Conservation (phyloP, 192 early-diverging fungal species). For the Jimgerdemannia lactiflua region DNA sequence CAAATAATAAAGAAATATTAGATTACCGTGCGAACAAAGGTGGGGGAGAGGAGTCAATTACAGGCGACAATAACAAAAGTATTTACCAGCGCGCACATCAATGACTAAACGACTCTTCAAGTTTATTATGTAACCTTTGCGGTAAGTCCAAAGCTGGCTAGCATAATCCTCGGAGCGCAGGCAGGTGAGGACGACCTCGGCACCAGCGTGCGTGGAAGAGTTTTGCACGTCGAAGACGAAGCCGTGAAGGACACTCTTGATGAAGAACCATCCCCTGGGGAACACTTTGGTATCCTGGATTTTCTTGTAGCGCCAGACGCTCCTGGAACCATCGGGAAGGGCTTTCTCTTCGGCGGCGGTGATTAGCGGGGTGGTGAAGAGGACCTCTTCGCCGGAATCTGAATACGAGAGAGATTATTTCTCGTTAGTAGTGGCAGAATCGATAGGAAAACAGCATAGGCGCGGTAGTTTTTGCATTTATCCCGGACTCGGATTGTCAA, state of each 20-base stretch:
- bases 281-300: constrained; percentile 12
- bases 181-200: constrained; percentile 13
- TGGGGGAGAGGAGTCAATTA: not conserved
- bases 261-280: constrained; percentile 24
- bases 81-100: constrained; percentile 7
- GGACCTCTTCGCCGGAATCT: constrained; percentile 7
- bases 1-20: not conserved
- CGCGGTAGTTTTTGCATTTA: too few species aligned
- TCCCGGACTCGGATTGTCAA: too few species aligned
- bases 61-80: not conserved
- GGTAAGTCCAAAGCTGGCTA: constrained; percentile 28
- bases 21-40: not conserved
- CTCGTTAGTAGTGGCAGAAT: too few species aligned
- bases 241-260: constrained; percentile 24
- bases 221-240: constrained; percentile 22
- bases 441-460: too few species aligned
- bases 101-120: constrained; percentile 21
- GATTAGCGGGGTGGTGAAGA: constrained; percentile 14
- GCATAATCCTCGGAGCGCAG: constrained; percentile 18
- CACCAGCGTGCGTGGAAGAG: not conserved
- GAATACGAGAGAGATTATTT: too few species aligned
- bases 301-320: constrained; percentile 15
- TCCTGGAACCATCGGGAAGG: constrained; percentile 21
- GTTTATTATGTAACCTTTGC: constrained; percentile 20
- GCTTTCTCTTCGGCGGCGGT: not conserved